A percentile compares a stretch with the other conserved stretches of the same genome.
These are phyloP conservation scores for Filosporella fistucella DNA, from an alignment of 495 filamentous ascomycete genomes.

Conservation along the genomic window DNA sequence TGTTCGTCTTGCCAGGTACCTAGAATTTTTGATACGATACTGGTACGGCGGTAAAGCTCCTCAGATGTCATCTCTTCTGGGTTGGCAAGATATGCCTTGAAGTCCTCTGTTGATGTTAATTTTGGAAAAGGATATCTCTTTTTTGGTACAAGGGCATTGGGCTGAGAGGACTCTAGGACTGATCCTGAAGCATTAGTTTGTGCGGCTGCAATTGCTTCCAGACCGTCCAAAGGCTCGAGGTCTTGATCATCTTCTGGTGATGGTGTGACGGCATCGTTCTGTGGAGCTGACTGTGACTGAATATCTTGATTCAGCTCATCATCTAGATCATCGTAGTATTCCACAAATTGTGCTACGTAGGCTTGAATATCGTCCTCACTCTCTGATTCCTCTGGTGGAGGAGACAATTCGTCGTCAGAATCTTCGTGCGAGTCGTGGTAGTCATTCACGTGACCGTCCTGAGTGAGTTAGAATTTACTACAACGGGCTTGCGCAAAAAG, in stretches of 20 bases:
- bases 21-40: constrained; percentile 4
- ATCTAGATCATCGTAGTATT: no score
- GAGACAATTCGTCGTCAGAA: no score
- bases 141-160: not conserved
- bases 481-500: no score
- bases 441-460: no score
- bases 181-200: not conserved
- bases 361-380: not conserved
- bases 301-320: no score
- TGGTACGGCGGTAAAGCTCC: constrained; percentile 16
- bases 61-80: constrained; percentile 12
- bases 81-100: constrained; percentile 14
- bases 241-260: not conserved
- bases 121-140: constrained; percentile 10
- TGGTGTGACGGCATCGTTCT: no score
- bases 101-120: constrained; percentile 12
- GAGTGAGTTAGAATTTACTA: no score
- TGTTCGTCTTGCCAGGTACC: constrained; percentile 14
- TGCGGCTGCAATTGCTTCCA: not conserved
- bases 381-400: no score
- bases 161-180: no score
- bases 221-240: not conserved
- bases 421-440: no score
- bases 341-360: no score
- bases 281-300: no score